A percentile compares a stretch with the other conserved stretches of the same genome.
Evolutionary conservation across 306 rosid species (phyloP).

Genomic region (Sindora glabra): DNA sequence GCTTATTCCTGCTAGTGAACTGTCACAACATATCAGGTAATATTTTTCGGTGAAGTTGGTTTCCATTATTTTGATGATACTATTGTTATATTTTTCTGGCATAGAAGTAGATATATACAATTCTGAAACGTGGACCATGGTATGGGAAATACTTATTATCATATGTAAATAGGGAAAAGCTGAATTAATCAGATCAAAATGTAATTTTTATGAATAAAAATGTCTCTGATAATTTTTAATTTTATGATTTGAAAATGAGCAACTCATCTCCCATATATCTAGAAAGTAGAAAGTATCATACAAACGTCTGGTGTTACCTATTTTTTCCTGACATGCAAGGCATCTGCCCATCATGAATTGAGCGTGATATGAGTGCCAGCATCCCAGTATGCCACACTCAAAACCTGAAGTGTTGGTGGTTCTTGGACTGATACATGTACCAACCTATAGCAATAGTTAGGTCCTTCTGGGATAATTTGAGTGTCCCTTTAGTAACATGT

Average conservation of each 20-base stretch:
- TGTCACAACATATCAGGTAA: slow-evolving; percentile 96
- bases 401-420: too few relatives aligned
- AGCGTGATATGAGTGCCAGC: neutral
- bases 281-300: too few relatives aligned
- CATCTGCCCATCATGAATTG: neutral
- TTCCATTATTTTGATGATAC: slow-evolving; percentile 7
- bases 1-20: slow-evolving; percentile 94
- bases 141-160: neutral
- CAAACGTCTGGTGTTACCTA: neutral
- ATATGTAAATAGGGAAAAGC: too few relatives aligned
- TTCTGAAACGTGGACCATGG: neutral
- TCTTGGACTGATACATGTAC: too few relatives aligned
- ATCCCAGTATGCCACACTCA: neutral
- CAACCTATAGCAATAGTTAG: too few relatives aligned
- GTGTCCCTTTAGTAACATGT: neutral
- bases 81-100: neutral
- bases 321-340: neutral
- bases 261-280: neutral
- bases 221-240: too few relatives aligned
- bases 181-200: neutral
- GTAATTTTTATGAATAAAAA: neutral
- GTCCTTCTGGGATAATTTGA: too few relatives aligned
- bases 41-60: slow-evolving; percentile 5
- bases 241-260: too few relatives aligned
- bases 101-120: neutral